Conservation (phyloP, 2,329 filamentous ascomycete genomes). For the Myriosclerotinia duriaeana region DNA sequence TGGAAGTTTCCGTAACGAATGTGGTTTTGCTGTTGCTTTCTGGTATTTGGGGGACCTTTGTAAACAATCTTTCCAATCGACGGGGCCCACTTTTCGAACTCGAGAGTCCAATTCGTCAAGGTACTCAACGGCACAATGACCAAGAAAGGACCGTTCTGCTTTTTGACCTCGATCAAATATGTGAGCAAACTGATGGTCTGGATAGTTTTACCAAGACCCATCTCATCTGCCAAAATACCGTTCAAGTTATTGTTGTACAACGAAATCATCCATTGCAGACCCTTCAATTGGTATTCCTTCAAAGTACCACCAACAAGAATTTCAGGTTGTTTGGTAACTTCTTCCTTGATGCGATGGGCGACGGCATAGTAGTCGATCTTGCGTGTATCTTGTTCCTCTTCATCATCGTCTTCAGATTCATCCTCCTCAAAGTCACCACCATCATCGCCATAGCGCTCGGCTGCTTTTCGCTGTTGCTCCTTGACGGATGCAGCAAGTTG, state of each 20-base stretch:
- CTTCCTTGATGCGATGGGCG: constrained; percentile 92
- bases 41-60: constrained; percentile 86
- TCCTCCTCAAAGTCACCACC: constrained; percentile 45
- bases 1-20: constrained; percentile 96
- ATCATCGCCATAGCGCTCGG: constrained; percentile 73
- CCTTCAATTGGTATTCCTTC: constrained; percentile 98
- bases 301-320: constrained; percentile 89
- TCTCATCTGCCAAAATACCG: constrained; percentile 96
- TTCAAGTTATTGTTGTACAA: constrained; percentile 99
- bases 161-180: constrained; percentile 94
- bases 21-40: constrained; percentile 88
- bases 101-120: constrained; percentile 96
- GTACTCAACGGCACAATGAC: constrained; percentile 97
- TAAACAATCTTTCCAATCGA: constrained; percentile 85
- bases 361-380: constrained; percentile 99
- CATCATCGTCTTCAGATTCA: constrained; percentile 69
- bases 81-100: constrained; percentile 99
- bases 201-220: constrained; percentile 99
- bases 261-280: constrained; percentile 99
- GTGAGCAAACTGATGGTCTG: constrained; percentile 98
- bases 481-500: constrained; percentile 95
- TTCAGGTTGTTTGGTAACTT: constrained; percentile 75
- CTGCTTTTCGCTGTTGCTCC: constrained; percentile 82
- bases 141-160: constrained; percentile 86
- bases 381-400: constrained; percentile 64